Conservation (phyloP, 257 asterid species). For the Euphrasia confusa region DNA sequence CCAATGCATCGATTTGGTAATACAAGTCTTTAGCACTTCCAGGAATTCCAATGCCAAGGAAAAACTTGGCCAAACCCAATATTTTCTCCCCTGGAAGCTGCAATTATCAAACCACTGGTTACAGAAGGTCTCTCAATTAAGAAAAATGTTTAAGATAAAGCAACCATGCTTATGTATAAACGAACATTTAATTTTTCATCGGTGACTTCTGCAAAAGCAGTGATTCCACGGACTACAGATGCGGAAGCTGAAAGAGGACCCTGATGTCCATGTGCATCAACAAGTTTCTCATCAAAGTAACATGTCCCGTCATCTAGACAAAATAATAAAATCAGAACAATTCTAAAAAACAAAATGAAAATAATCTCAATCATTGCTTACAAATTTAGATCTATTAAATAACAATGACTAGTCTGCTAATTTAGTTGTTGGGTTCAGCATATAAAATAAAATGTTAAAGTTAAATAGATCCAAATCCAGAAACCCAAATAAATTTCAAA, state of each 20-base stretch:
- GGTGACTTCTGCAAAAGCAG: conserved; percentile 63
- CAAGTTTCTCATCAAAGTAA: conserved; percentile 86
- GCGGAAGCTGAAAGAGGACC: conserved; percentile 89
- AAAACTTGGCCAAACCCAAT: conserved; percentile 79
- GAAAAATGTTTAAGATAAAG: not conserved
- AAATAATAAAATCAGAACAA: not conserved
- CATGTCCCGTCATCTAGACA: conserved; percentile 76
- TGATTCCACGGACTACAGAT: conserved; percentile 71
- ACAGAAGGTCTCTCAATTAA: conserved; percentile 21
- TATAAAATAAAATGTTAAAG: conserved; percentile 8
- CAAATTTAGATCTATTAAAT: conserved; percentile 6
- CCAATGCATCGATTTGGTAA: conserved; percentile 79
- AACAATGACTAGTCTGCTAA: conserved; percentile 11
- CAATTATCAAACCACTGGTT: conserved; percentile 26
- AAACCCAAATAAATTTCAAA: conserved; percentile 12
- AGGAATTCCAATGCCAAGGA: conserved; percentile 85
- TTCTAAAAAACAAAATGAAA: conserved; percentile 17
- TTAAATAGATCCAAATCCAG: not conserved
- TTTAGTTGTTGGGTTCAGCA: conserved; percentile 16
- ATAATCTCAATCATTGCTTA: conserved; percentile 20
- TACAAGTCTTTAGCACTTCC: conserved; percentile 73
- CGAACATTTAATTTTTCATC: conserved; percentile 67
- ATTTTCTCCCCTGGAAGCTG: conserved; percentile 92
- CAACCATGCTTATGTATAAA: conserved; percentile 8
- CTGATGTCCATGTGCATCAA: conserved; percentile 63